Percentiles rank a stretch among this genome's conserved stretches.
Conservation (phyloP, 2,329 filamentous ascomycete species). For the Parascedosporium putredinis region DNA sequence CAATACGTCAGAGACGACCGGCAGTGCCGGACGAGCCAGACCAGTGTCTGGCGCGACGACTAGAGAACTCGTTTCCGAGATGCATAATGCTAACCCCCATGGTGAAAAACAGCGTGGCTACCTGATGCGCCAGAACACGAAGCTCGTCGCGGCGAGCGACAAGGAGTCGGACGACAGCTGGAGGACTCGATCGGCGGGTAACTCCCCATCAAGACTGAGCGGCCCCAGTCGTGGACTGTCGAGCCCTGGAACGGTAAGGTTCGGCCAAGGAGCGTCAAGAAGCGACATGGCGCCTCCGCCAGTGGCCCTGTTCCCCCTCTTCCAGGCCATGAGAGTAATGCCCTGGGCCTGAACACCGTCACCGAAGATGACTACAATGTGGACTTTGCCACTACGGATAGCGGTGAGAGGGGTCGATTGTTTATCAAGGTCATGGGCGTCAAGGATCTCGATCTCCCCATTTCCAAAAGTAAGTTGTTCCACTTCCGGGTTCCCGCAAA, state of each 20-base stretch:
- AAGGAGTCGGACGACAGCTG: conserved; percentile 49
- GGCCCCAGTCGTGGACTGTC: conserved; percentile 87
- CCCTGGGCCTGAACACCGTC: conserved; percentile 52
- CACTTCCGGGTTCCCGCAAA: too few species aligned
- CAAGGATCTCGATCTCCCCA: conserved; percentile 84
- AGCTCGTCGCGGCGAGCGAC: conserved; percentile 87
- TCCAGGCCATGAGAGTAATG: conserved; percentile 79
- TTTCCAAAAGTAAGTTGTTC: conserved; percentile 82
- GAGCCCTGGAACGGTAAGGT: conserved; percentile 89
- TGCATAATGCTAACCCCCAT: conserved; percentile 50
- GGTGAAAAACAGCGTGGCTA: conserved; percentile 79
- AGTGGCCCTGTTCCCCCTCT: conserved; percentile 65
- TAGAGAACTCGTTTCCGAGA: conserved; percentile 6
- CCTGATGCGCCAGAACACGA: conserved; percentile 96
- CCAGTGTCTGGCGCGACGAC: conserved; percentile 30
- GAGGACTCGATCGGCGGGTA: conserved; percentile 50
- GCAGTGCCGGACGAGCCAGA: conserved; percentile 23
- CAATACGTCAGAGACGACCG: conserved; percentile 13
- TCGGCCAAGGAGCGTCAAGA: conserved; percentile 54
- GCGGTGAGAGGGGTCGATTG: conserved; percentile 75
- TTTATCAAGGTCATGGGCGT: conserved; percentile 99
- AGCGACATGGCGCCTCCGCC: conserved; percentile 27
- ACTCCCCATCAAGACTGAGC: conserved; percentile 66
- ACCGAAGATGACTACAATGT: conserved; percentile 56
- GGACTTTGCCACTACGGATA: conserved; percentile 58